Evolutionary conservation across 2,329 filamentous ascomycete genomes (phyloP), one percentile per base, ranked within the genome.

Genomic region (Sphaerulina vaccinii): DNA sequence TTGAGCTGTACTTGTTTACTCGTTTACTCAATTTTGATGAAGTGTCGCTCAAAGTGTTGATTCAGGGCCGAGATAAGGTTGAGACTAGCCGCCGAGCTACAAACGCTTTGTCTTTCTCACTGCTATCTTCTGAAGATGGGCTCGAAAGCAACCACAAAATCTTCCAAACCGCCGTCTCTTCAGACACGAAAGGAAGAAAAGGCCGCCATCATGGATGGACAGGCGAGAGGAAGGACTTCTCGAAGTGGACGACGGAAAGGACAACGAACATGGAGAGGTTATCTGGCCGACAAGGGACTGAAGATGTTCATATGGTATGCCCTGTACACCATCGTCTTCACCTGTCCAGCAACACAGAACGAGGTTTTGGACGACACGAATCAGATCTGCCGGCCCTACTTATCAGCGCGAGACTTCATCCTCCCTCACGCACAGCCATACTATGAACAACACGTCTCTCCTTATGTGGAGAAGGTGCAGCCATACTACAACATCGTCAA

Each of bases 231-330:
- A n/a, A n/a, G n/a, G n/a, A n/a, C n/a, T n/a, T n/a, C n/a, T n/a
- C n/a, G n/a, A n/a, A n/a, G n/a, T n/a, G n/a, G n/a, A n/a, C n/a
- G n/a, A n/a, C 56, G 55, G 16, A 54, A 51, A 24, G 44, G 37
- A 32, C 57, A 50, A 37, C 46, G 48, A 23, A 60, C 59, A 15
- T 61, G 53, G 32, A 52, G 56, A 3, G 58, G 51, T 35, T 66
- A 63, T 62, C 19, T 58, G 21, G 19, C 62, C 29, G 58, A 65
- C 49, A 67, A 68, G 55, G 52, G 39, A 21, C 23, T 61, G 49
- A 68, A 92, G 65, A 70, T 96, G 38, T 70, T 85, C 52, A 86
- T 89, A 16, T 99, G 92, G 92, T 95, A 93, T 69, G 80, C 85
- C 29, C 84, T 97, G 58, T 71, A 90, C 55, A 93, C 87, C 19